These are phyloP conservation scores for Candida glucosophila DNA, from an alignment of 1,139 yeast genomes.

Conservation along the genomic window DNA sequence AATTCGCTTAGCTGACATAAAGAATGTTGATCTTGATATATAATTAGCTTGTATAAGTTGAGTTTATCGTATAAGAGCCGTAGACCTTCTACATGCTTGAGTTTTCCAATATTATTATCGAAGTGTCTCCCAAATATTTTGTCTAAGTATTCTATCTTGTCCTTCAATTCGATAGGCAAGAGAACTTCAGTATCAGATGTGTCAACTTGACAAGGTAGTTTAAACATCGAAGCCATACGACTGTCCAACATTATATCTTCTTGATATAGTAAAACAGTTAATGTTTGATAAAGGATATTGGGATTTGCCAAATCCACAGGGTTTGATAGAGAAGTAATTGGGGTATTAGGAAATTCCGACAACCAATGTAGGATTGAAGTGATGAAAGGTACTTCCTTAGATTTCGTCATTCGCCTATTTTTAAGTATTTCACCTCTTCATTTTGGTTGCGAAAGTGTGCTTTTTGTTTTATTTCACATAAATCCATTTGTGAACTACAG, in stretches of 20 bases:
- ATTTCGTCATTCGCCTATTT: slow-evolving; percentile 3
- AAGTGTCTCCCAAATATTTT: slow-evolving; percentile 9
- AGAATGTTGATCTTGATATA: slow-evolving; percentile 10
- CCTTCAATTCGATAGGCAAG: slow-evolving; percentile 5
- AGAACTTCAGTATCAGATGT: slow-evolving; percentile 2
- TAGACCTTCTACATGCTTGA: slow-evolving; percentile 6
- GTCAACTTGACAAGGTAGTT: slow-evolving; percentile 2
- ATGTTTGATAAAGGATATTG: slow-evolving; percentile 7
- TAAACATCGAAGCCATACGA: slow-evolving; percentile 3
- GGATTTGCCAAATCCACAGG: slow-evolving; percentile 10
- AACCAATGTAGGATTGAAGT: slow-evolving; percentile 17
- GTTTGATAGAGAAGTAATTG: slow-evolving; percentile 7
- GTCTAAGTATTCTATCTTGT: slow-evolving; percentile 9
- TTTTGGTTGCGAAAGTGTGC: too few species aligned
- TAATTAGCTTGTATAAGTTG: slow-evolving; percentile 8
- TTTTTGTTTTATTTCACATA: too few species aligned
- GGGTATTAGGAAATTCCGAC: slow-evolving; percentile 14
- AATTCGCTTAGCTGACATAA: slow-evolving; percentile 11
- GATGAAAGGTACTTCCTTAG: slow-evolving; percentile 7
- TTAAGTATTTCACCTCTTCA: slow-evolving; percentile 1
- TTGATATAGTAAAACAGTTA: slow-evolving; percentile 8
- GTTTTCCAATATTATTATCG: slow-evolving; percentile 3
- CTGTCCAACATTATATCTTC: slow-evolving; percentile 8
- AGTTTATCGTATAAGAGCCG: slow-evolving; percentile 4
- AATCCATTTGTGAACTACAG: too few species aligned